Evolutionary conservation across 306 rosid genomes (phyloP).

Genomic region (Pyrus betulifolia): DNA sequence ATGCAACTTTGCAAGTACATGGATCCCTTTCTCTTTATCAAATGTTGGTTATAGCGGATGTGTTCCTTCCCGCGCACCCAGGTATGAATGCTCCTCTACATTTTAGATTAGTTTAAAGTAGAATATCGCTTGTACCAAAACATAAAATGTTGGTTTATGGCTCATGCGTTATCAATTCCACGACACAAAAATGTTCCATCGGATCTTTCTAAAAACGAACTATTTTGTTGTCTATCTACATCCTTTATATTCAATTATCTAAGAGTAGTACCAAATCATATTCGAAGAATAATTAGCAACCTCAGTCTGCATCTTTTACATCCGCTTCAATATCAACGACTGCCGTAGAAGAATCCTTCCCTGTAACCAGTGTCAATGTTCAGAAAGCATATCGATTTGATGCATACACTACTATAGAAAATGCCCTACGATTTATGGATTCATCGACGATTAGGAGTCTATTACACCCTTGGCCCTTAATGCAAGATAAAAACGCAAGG

Average conservation of each 20-base stretch:
- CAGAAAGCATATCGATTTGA: not conserved
- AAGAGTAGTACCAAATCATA: not conserved
- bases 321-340: constrained; percentile 93
- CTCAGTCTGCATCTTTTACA: constrained; percentile 78
- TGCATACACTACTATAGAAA: not conserved
- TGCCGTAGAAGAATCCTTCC: constrained; percentile 48
- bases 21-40: not conserved
- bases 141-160: too few species aligned
- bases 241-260: not conserved
- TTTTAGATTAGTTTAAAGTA: too few species aligned
- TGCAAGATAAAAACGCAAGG: not conserved
- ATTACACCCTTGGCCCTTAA: not conserved
- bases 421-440: not conserved
- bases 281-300: not conserved
- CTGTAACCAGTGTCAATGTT: constrained; percentile 28
- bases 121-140: too few species aligned
- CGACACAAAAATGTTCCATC: not conserved
- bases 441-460: not conserved
- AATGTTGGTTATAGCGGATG: not conserved
- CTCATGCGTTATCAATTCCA: not conserved
- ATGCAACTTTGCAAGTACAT: not conserved
- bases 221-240: not conserved
- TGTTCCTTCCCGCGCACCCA: not conserved
- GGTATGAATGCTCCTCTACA: not conserved
- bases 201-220: not conserved